These are phyloP conservation scores for Aspergillus sparsus DNA, from an alignment of 495 filamentous ascomycete genomes.

Conservation along the genomic window DNA sequence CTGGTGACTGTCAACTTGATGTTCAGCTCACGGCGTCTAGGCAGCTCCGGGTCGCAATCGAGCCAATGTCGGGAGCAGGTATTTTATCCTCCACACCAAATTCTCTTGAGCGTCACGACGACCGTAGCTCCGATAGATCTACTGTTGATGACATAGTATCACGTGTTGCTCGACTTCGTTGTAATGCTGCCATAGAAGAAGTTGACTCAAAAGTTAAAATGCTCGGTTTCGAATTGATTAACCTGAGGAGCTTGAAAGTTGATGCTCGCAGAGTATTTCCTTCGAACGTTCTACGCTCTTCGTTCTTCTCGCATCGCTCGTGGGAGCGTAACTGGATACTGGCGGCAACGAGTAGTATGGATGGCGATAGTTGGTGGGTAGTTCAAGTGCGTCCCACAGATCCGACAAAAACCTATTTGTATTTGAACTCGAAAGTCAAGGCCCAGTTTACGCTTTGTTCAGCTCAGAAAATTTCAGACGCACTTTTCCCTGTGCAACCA, in stretches of 20 bases:
- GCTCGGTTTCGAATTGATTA: constrained; percentile 61
- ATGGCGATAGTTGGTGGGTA: constrained; percentile 77
- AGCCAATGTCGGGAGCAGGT: constrained; percentile 57
- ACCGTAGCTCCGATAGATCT: constrained; percentile 42
- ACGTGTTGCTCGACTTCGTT: constrained; percentile 59
- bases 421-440: constrained; percentile 13
- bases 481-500: constrained; percentile 27
- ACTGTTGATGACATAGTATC: constrained; percentile 54
- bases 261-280: constrained; percentile 63
- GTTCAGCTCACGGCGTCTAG: constrained; percentile 65
- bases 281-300: constrained; percentile 55
- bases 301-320: constrained; percentile 62
- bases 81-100: constrained; percentile 41
- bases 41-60: constrained; percentile 62
- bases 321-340: constrained; percentile 71
- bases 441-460: constrained; percentile 18
- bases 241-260: constrained; percentile 55
- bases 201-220: constrained; percentile 59
- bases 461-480: constrained; percentile 35
- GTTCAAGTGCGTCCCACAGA: constrained; percentile 51
- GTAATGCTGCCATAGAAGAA: constrained; percentile 59
- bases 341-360: constrained; percentile 66
- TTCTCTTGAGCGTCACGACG: constrained; percentile 50
- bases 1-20: constrained; percentile 63
- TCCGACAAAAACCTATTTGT: constrained; percentile 13